Base-by-base conservation (phyloP, 2,329 filamentous ascomycete species). In the Colletotrichum gloeosporioides region DNA sequence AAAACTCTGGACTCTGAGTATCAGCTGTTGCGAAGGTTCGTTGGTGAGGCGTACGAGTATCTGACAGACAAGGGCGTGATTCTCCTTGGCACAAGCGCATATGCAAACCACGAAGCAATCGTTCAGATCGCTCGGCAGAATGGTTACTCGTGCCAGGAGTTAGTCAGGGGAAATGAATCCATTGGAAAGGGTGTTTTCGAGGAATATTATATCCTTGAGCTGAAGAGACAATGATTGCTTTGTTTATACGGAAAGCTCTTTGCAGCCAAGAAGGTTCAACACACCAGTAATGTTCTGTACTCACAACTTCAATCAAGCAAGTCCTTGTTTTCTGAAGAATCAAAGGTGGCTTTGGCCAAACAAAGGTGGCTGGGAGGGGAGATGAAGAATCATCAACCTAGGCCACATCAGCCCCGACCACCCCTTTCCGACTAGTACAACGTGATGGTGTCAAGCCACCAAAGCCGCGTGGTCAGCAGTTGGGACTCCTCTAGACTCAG, bases 1-100 rank as follows among this genome's bases (percentile, higher is more conserved):
- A 53, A 53, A 13, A 53, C 44, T 1, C n/a, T 53, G 44, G 44
- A 53, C n/a, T 53, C 44, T 2, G 44, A 53, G 44, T 53, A 53
- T 1, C 44, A 53, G 12, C 44, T 53, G 44, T 8, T 31, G 27
- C 27, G 22, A 18, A 61, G 57, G 7, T 61, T 61, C 0, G 27
- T n/a, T 18, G 27, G 25, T 1, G 57, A 61, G 18, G 27, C 57
- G 9, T 0, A 61, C 16, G 57, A 0, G 27, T 61, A 61, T 31
- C 3, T 61, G 27, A 61, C 27, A 0, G 57, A 61, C 0, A 61
- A 31, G 1, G 57, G 57, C 27, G 57, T 31, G 7, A 12, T 61
- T 0, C 29, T 61, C 0, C 29, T 61, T 0, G 57, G 57, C 0
- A 61, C 27, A 6, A 61, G 57, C 2, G 57, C 57, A 0, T 61